phyloP scores from a whole-genome alignment of 768 basidiomycete genomes.

The Boletus bicolor region DNA sequence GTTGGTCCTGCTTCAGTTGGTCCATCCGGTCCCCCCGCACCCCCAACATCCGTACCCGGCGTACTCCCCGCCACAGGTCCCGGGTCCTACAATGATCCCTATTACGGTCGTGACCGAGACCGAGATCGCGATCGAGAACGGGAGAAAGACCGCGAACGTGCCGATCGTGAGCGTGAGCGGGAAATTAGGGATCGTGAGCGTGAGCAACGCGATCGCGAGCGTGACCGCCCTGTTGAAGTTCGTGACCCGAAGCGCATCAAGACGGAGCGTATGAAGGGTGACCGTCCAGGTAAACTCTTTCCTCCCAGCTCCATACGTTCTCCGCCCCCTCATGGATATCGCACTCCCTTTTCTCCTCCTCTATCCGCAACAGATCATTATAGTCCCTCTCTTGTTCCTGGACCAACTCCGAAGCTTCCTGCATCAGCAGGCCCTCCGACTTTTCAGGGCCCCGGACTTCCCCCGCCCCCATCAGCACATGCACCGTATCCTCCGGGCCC shows the following conservation, averaged over 20 bases:
- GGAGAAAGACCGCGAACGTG: constrained; percentile 40
- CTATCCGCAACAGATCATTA: constrained; percentile 33
- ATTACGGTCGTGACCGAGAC: constrained; percentile 38
- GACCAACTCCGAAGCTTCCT: constrained; percentile 38
- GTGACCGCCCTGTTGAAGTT: constrained; percentile 45
- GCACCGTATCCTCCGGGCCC: constrained; percentile 32
- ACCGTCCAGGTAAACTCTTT: constrained; percentile 40
- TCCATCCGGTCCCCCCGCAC: constrained; percentile 33
- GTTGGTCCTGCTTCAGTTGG: constrained; percentile 34
- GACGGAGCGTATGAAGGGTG: constrained; percentile 45
- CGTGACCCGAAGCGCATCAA: constrained; percentile 64
- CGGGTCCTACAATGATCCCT: constrained; percentile 35
- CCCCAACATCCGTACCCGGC: constrained; percentile 31
- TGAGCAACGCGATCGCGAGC: constrained; percentile 41
- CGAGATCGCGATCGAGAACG: constrained; percentile 40
- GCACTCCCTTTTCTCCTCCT: constrained; percentile 22
- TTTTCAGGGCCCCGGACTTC: constrained; percentile 37
- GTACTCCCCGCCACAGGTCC: constrained; percentile 29
- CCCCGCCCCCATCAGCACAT: constrained; percentile 33
- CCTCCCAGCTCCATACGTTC: constrained; percentile 26
- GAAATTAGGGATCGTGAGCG: constrained; percentile 37
- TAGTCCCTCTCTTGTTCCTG: constrained; percentile 37
- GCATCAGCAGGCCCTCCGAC: constrained; percentile 28
- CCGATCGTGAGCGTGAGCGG: constrained; percentile 35
- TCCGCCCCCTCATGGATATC: constrained; percentile 33